Percentiles rank a stretch among this genome's conserved stretches.
phyloP scores from a whole-genome alignment of 306 rosid species.

The Cucumis melo region DNA sequence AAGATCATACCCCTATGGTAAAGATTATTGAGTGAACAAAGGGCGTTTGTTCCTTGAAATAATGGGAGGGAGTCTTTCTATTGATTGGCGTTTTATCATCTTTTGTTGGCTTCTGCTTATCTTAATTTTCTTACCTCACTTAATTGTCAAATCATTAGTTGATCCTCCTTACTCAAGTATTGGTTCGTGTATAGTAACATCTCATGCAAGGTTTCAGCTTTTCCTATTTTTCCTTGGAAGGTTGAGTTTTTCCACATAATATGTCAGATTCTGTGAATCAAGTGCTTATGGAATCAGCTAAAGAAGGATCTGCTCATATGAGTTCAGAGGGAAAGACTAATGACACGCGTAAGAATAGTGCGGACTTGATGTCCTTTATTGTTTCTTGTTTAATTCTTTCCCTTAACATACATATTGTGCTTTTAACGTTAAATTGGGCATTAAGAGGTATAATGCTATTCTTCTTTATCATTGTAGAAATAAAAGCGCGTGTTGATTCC shows the following conservation, averaged over 20 bases:
- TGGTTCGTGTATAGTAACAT: background rate
- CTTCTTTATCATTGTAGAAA: conserved; percentile 28
- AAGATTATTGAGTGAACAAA: background rate
- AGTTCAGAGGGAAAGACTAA: conserved; percentile 25
- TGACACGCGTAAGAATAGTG: conserved; percentile 33
- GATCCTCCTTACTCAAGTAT: background rate
- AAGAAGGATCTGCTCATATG: conserved; percentile 27
- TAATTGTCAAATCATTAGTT: background rate
- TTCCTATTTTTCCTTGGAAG: background rate
- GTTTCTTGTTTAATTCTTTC: background rate
- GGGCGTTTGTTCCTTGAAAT: background rate
- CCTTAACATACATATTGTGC: background rate
- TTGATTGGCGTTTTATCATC: background rate
- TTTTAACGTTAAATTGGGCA: conserved; percentile 1
- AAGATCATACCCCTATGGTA: background rate
- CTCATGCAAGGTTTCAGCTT: background rate
- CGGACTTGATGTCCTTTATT: background rate
- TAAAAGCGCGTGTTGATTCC: conserved; percentile 67
- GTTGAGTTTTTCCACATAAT: background rate
- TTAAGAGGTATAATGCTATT: background rate
- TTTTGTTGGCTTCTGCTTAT: background rate
- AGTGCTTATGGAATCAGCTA: conserved; percentile 25
- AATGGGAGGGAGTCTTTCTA: background rate
- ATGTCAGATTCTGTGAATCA: conserved; percentile 42
- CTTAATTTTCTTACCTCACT: background rate